Base-by-base conservation (phyloP, 2,329 filamentous ascomycete species). In the Rutstroemia sp. region DNA sequence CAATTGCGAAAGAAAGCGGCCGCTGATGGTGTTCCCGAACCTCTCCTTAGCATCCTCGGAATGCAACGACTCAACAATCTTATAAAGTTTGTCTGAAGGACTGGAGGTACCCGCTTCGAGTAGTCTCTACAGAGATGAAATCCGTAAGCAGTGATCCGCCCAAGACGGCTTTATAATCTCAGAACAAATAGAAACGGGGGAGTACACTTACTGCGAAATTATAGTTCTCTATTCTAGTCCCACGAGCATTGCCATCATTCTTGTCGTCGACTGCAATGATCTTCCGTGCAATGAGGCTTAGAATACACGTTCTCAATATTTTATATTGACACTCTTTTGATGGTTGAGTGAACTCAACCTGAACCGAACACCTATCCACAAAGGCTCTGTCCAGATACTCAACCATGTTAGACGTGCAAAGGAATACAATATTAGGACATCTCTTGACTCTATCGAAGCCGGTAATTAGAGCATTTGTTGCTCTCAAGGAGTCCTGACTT, bases 391-490 rank as follows among this genome's bases (percentile, higher is more conserved):
- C 68, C 6, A 70, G 59, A 5, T 52, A 61, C 5, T 62, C 59
- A 8, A 56, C 8, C 58, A 70, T 63, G 23, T 70, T 70, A 1
- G 67, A 67, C 5, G 68, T 70, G 34, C 62, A 67, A 9, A 69
- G 59, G 25, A 67, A 64, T 3, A 69, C 48, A 5, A 69, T 38
- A 49, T 69, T 69, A 10, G 63, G 49, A 44, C 60, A 61, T 2
- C 27, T 23, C 39, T 58, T 65, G 1, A 62, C 54, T 38, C 61
- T 57, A 30, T 69, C 67, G 8, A 69, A 54, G 10, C 66, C 66
- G 2, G 65, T 69, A 6, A 70, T 56, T 4, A 70, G 61, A n/a
- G 68, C 63, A 58, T 70, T 70, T 4, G 67, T 69, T 2, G 66
- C 68, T 48, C 68, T 59, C 18, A 69, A 37, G 2, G 67, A 63